A percentile compares a stretch with the other conserved stretches of the same genome.
Conservation (phyloP, 73 alveolate genomes). For the Paramecium caudatum region DNA sequence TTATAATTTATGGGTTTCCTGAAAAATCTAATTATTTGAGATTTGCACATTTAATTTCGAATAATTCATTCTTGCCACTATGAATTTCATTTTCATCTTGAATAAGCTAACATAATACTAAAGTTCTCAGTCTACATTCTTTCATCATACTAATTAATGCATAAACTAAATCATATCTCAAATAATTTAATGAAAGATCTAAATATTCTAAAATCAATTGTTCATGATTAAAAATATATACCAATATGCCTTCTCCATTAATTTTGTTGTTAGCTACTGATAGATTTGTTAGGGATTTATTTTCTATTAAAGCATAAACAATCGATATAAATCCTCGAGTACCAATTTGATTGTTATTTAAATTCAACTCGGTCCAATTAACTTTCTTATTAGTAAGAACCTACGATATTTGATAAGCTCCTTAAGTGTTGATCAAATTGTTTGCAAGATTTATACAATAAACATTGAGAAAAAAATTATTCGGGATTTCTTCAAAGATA, state of each 20-base stretch:
- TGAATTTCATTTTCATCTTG: conserved; percentile 28
- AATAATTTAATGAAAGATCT: conserved; percentile 16
- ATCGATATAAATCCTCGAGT: conserved; percentile 28
- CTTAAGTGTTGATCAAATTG: conserved; percentile 25
- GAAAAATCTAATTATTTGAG: conserved; percentile 5
- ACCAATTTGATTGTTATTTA: background rate
- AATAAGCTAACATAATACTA: conserved; percentile 13
- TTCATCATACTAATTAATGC: conserved; percentile 63
- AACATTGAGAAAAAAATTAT: conserved; percentile 40
- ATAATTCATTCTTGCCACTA: background rate
- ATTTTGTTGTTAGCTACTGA: conserved; percentile 7
- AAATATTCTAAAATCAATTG: background rate
- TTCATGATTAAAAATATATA: conserved; percentile 62
- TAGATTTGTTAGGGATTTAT: background rate
- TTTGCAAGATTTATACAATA: background rate
- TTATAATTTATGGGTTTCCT: background rate
- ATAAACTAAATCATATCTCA: conserved; percentile 59
- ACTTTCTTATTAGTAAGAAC: conserved; percentile 3
- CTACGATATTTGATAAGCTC: conserved; percentile 50
- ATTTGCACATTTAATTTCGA: conserved; percentile 49
- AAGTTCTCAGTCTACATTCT: conserved; percentile 27
- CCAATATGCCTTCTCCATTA: conserved; percentile 56
- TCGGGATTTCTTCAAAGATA: conserved; percentile 34
- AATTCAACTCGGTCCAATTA: conserved; percentile 39
- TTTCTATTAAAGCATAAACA: conserved; percentile 36